Conservation (phyloP, 2,329 filamentous ascomycete species). For the Verticillium longisporum region DNA sequence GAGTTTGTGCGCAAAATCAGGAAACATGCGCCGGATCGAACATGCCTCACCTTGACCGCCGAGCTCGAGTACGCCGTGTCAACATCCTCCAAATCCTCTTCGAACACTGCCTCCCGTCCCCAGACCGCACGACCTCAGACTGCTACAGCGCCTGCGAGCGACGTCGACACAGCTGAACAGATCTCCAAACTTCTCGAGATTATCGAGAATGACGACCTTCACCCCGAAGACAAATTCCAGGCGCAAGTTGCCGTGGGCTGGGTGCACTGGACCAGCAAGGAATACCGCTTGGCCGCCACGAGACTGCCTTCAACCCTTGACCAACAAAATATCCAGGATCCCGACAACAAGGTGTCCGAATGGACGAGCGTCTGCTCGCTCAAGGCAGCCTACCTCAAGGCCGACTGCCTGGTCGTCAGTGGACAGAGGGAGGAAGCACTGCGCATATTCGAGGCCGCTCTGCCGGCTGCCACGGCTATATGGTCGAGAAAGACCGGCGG, state of each 20-base stretch:
- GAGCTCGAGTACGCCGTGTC: conserved; percentile 62
- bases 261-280: conserved; percentile 72
- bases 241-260: conserved; percentile 78
- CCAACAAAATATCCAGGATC: conserved; percentile 43
- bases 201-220: conserved; percentile 49
- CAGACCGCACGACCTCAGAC: conserved; percentile 24
- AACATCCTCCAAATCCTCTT: conserved; percentile 40
- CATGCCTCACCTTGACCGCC: conserved; percentile 65
- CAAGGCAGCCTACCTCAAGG: conserved; percentile 72
- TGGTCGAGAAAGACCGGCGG: conserved; percentile 45
- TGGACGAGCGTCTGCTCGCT: conserved; percentile 81
- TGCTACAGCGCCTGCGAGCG: conserved; percentile 22
- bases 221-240: conserved; percentile 61
- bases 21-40: conserved; percentile 82
- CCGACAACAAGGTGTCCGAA: conserved; percentile 49
- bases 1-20: conserved; percentile 89
- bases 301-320: conserved; percentile 59
- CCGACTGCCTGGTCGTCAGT: conserved; percentile 50
- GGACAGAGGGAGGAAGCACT: conserved; percentile 52
- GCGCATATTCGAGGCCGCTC: conserved; percentile 56
- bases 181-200: conserved; percentile 46
- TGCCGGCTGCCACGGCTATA: conserved; percentile 53
- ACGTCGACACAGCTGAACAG: conserved; percentile 37
- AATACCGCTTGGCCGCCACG: conserved; percentile 55
- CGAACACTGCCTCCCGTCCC: conserved; percentile 26